Evolutionary conservation across 441 rosid genomes (phyloP).

Genomic region (Geranium incanum): DNA sequence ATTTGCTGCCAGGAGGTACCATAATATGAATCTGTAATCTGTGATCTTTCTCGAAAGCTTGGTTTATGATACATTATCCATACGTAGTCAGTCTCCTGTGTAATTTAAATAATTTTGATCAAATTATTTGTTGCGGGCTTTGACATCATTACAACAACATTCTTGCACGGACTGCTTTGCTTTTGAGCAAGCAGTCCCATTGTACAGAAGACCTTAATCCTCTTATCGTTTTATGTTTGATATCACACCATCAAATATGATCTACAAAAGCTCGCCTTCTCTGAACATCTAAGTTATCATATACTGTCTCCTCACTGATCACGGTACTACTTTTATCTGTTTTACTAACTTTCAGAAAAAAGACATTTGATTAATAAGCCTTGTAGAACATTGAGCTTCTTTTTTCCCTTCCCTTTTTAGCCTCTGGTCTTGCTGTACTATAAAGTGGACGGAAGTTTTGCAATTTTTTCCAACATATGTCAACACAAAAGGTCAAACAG

Average conservation of each 20-base stretch:
- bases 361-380: not conserved
- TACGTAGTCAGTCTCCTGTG: not conserved
- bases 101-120: not conserved
- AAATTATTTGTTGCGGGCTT: not conserved
- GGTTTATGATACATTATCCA: not conserved
- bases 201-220: not conserved
- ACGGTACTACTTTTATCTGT: not conserved
- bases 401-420: too few species aligned
- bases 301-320: not conserved
- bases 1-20: constrained; percentile 94
- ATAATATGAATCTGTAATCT: not conserved
- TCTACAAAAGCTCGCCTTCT: not conserved
- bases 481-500: not conserved
- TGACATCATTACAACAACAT: constrained; percentile 4
- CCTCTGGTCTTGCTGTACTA: not conserved
- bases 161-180: not conserved
- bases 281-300: not conserved
- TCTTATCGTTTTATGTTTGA: not conserved
- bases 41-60: not conserved
- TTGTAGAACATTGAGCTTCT: not conserved
- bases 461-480: not conserved
- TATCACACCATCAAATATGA: not conserved
- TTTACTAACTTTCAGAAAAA: not conserved
- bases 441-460: not conserved
- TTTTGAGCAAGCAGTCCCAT: not conserved